Evolutionary conservation across 768 basidiomycete genomes (phyloP), one percentile per base, ranked within the genome.

Genomic region (Suillus cothurnatus): DNA sequence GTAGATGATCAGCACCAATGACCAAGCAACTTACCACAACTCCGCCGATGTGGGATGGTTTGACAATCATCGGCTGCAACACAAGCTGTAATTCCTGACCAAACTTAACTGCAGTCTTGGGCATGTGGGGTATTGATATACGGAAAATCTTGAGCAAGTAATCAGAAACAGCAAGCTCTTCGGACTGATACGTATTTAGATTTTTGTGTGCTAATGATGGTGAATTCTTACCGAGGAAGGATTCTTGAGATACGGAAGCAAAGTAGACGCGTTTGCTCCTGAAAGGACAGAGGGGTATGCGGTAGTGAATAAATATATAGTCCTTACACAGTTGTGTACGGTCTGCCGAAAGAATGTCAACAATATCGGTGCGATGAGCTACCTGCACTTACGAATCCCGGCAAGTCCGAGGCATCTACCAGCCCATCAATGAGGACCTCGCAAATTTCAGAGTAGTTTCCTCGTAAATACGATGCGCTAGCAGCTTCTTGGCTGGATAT

Each of bases 21-120:
- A 28, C 21, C 26, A 59, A 12, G 19, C 26, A 49, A 72, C 85
- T 36, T 66, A 93, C 92, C 77, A 85, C 81, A 11, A 91, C 79
- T 31, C 90, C 88, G 15, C 89, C 89, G 2, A 84, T 78, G 45
- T 84, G 82, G 0, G 89, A 86, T 5, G 94, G 95, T 71, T 93
- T 94, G 70, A 93, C 83, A 49, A 99, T 90, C 95, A 99, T 95
- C 0, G 93, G 92, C 68, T 97, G 88, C 14, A 99, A 81, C 8
- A 88, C 84, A 6, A 81, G 74, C 69, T 97, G 95, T 21, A 99
- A 81, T 61, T 96, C 93, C 45, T 88, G 85, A 0, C 92, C 95
- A 72, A 99, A 98, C 69, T 91, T 95, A 15, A 86, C 84, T 0
- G 94, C 91, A 0, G 94, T 94, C 78, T 91, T 93, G 0, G 95